phyloP scores from a whole-genome alignment of 2,329 filamentous ascomycete genomes.

The Didymella lethalis region DNA sequence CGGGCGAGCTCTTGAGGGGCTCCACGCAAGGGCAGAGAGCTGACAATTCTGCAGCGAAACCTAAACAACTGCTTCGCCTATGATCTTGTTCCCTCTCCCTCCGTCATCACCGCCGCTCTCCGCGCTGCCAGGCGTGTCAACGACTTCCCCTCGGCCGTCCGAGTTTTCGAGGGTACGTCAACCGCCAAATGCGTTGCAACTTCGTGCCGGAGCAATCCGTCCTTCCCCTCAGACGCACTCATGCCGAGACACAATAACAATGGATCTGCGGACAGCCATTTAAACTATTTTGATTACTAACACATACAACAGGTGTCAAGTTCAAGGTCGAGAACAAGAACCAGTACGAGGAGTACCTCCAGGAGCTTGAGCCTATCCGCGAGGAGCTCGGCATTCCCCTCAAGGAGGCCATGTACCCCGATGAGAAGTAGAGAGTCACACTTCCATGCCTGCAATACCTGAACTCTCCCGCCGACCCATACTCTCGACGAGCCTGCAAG shows the following conservation, averaged over 20 bases:
- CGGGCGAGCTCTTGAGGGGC: conserved; percentile 14
- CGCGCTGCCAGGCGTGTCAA: conserved; percentile 95
- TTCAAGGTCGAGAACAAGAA: conserved; percentile 98
- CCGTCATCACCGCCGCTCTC: conserved; percentile 89
- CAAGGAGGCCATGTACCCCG: conserved; percentile 91
- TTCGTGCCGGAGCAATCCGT: background rate
- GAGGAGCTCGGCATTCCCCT: conserved; percentile 92
- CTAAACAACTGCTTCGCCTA: conserved; percentile 99
- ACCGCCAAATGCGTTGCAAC: background rate
- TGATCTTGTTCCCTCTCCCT: conserved; percentile 95
- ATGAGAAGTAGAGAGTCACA: conserved; percentile 46
- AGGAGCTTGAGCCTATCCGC: conserved; percentile 89
- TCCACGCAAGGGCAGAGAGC: conserved; percentile 13
- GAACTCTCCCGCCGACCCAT: conserved; percentile 22
- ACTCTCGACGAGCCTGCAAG: conserved; percentile 26
- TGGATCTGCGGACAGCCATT: conserved; percentile 14
- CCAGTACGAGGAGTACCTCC: conserved; percentile 96
- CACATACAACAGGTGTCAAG: conserved; percentile 77
- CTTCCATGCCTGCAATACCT: conserved; percentile 22
- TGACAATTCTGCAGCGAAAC: conserved; percentile 70
- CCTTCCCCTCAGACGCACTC: background rate
- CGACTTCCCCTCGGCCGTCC: conserved; percentile 97
- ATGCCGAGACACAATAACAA: background rate
- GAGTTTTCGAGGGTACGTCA: conserved; percentile 92
- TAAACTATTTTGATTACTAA: conserved; percentile 35